Conservation (phyloP, 2,329 filamentous ascomycete genomes). For the Penicillium sp. region DNA sequence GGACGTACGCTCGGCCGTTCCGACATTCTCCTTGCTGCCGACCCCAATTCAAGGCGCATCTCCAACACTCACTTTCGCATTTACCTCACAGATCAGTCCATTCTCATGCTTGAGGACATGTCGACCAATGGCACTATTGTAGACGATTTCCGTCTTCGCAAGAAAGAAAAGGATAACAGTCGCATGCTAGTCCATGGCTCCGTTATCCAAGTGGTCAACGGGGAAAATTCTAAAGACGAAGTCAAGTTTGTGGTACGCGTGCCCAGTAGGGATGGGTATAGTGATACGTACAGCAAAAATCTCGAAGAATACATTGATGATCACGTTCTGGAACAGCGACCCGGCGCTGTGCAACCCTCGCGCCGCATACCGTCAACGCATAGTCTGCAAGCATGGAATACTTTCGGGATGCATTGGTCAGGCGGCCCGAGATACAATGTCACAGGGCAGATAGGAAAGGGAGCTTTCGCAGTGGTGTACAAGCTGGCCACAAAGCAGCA, state of each 20-base stretch:
- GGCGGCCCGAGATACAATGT: slow-evolving; percentile 86
- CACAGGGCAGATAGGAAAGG: slow-evolving; percentile 81
- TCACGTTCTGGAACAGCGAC: slow-evolving; percentile 33
- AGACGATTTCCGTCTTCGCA: slow-evolving; percentile 71
- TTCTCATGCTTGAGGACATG: slow-evolving; percentile 88
- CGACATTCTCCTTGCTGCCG: slow-evolving; percentile 72
- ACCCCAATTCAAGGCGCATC: slow-evolving; percentile 72
- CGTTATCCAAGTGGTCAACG: slow-evolving; percentile 70
- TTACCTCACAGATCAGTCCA: slow-evolving; percentile 82
- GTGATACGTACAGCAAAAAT: slow-evolving; percentile 70
- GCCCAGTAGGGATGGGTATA: slow-evolving; percentile 73
- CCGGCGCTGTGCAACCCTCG: slow-evolving; percentile 28
- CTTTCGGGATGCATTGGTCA: slow-evolving; percentile 75
- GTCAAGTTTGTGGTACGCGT: slow-evolving; percentile 86
- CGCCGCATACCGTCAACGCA: slow-evolving; percentile 30
- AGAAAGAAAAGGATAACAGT: slow-evolving; percentile 52
- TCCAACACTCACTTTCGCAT: slow-evolving; percentile 98
- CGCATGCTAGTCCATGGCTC: slow-evolving; percentile 74
- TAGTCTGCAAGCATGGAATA: slow-evolving; percentile 44
- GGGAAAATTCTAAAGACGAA: slow-evolving; percentile 59
- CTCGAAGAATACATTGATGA: slow-evolving; percentile 68
- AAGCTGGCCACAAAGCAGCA: slow-evolving; percentile 85
- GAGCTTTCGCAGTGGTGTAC: slow-evolving; percentile 93
- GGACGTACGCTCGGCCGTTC: slow-evolving; percentile 75
- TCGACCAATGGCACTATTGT: slow-evolving; percentile 97